These are phyloP conservation scores for Eutrema japonicum DNA, from an alignment of 345 rosid genomes.

Conservation along the genomic window DNA sequence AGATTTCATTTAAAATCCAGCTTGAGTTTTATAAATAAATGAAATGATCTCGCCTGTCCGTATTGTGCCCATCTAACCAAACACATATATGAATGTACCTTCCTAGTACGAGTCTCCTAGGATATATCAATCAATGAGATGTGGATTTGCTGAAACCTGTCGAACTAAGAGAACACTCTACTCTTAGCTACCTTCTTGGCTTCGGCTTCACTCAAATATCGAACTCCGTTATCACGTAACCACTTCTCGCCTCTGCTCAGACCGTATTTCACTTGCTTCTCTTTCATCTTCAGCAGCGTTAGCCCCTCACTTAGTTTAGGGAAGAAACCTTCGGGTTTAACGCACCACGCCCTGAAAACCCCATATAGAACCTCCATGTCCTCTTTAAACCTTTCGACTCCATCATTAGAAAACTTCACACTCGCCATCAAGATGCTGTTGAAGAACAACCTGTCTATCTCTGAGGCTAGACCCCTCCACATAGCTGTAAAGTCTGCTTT, in stretches of 20 bases:
- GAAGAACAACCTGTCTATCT: conserved; percentile 63
- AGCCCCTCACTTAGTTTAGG: conserved; percentile 63
- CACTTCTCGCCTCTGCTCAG: conserved; percentile 49
- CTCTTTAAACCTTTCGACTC: conserved; percentile 62
- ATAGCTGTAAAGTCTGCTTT: conserved; percentile 62
- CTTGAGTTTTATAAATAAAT: conserved; percentile 30
- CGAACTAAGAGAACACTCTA: conserved; percentile 50
- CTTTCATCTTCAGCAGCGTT: conserved; percentile 65
- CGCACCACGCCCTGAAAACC: conserved; percentile 78
- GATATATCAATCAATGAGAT: conserved; percentile 5
- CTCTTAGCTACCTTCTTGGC: conserved; percentile 64
- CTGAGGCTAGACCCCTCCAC: conserved; percentile 82
- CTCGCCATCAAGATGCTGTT: conserved; percentile 63
- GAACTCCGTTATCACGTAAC: conserved; percentile 66
- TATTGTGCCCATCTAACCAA: conserved; percentile 6
- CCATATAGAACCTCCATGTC: conserved; percentile 75
- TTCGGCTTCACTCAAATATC: conserved; percentile 61
- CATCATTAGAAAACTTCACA: conserved; percentile 61
- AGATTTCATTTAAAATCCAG: not conserved
- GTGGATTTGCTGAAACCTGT: conserved; percentile 15
- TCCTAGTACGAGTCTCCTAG: not conserved
- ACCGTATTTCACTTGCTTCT: conserved; percentile 58
- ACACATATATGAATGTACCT: conserved; percentile 24
- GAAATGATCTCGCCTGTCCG: conserved; percentile 31
- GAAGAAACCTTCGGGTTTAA: conserved; percentile 85